Percentiles rank a stretch among this genome's conserved stretches.
Conservation (phyloP, 305 asterid genomes). For the Fraxinus angustifolia region DNA sequence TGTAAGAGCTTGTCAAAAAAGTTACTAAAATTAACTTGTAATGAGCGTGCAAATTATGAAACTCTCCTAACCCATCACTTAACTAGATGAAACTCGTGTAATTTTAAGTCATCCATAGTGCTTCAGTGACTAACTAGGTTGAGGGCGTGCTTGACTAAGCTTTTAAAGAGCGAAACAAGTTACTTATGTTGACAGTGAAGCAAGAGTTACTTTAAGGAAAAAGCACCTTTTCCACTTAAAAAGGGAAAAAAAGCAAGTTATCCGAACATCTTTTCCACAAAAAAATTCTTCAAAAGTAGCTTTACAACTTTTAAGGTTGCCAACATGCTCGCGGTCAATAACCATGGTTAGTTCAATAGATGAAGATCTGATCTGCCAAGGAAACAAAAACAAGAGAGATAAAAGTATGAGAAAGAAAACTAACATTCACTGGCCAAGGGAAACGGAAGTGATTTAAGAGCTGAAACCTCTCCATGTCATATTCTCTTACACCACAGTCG, state of each 20-base stretch:
- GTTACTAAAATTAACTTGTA: neutral
- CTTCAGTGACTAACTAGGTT: neutral
- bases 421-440: conserved; percentile 83
- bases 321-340: neutral
- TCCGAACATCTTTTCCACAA: neutral
- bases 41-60: neutral
- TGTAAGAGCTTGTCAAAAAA: neutral
- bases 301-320: neutral
- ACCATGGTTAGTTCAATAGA: neutral
- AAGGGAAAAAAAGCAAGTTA: neutral
- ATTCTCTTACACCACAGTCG: conserved; percentile 64
- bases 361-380: neutral
- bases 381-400: neutral
- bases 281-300: neutral
- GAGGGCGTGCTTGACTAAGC: neutral
- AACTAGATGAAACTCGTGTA: neutral
- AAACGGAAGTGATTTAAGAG: conserved; percentile 55
- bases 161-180: neutral
- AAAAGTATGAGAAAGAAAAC: conserved; percentile 16
- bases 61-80: neutral
- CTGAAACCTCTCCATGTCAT: conserved; percentile 71
- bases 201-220: neutral
- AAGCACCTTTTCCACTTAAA: neutral
- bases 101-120: neutral
- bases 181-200: neutral